Evolutionary conservation across 2,329 filamentous ascomycete species (phyloP).

Genomic region (Ophiocordyceps sinensis): DNA sequence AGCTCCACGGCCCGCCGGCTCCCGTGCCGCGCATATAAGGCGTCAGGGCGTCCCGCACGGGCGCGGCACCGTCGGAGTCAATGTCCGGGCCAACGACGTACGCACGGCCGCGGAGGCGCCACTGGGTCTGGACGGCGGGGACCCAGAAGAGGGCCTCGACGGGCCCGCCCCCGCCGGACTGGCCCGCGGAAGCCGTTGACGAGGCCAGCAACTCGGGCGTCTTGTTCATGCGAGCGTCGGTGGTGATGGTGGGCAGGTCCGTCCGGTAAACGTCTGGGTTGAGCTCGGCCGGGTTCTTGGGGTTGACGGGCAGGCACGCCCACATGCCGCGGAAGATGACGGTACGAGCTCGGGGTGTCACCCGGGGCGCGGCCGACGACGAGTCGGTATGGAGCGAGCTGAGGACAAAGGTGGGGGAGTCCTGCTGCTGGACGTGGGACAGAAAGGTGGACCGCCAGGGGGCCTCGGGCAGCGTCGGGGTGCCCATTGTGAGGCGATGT

Average conservation of each 20-base stretch:
- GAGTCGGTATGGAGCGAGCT: constrained; percentile 28
- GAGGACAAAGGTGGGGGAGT: constrained; percentile 33
- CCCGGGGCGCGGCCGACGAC: constrained; percentile 5
- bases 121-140: constrained; percentile 57
- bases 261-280: constrained; percentile 59
- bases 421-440: constrained; percentile 32
- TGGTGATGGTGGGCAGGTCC: constrained; percentile 73
- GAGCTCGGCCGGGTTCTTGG: constrained; percentile 54
- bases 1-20: constrained; percentile 50
- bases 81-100: constrained; percentile 62
- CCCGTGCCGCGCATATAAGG: constrained; percentile 41
- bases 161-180: constrained; percentile 47
- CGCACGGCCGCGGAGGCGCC: constrained; percentile 65
- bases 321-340: constrained; percentile 83
- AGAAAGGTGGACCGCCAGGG: constrained; percentile 40
- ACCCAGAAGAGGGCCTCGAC: constrained; percentile 84
- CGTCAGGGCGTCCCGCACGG: constrained; percentile 45
- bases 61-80: constrained; percentile 25
- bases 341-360: constrained; percentile 49
- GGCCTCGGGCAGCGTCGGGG: constrained; percentile 18
- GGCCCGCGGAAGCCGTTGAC: constrained; percentile 22
- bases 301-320: constrained; percentile 55
- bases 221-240: constrained; percentile 81
- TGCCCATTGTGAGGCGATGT: constrained; percentile 8
- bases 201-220: constrained; percentile 50